phyloP scores from a whole-genome alignment of 2,329 filamentous ascomycete species.

The Cercospora citrullina region DNA sequence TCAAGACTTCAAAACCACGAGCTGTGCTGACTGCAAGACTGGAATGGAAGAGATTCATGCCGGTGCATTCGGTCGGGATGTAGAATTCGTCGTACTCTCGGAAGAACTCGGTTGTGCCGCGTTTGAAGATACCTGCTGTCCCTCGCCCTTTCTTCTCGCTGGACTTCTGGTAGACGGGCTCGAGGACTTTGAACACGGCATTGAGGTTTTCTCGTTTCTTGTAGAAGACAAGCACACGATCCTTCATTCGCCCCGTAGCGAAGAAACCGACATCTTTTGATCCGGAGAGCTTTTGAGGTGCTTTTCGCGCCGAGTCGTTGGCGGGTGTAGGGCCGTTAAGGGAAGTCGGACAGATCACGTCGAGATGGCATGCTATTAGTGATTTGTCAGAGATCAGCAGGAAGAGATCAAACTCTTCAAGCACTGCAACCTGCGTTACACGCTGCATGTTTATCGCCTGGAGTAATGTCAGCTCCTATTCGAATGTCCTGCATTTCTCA shows the following conservation, averaged over 20 bases:
- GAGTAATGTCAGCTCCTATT: constrained; percentile 35
- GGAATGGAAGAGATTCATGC: constrained; percentile 93
- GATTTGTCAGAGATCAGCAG: constrained; percentile 88
- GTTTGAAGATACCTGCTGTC: constrained; percentile 63
- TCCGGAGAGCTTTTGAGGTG: constrained; percentile 85
- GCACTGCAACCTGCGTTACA: constrained; percentile 89
- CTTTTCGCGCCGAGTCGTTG: constrained; percentile 73
- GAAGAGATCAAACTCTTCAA: constrained; percentile 94
- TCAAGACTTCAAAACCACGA: constrained; percentile 93
- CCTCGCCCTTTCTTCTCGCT: constrained; percentile 70
- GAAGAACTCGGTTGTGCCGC: constrained; percentile 88
- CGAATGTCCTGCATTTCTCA: not conserved
- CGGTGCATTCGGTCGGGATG: constrained; percentile 91
- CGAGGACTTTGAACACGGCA: constrained; percentile 92
- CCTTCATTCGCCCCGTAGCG: constrained; percentile 94
- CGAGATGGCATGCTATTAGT: constrained; percentile 89
- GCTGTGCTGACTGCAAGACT: constrained; percentile 89
- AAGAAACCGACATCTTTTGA: constrained; percentile 96
- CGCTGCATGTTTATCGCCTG: constrained; percentile 73
- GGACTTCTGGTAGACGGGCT: constrained; percentile 92
- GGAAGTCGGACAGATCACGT: constrained; percentile 68
- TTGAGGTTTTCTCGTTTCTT: constrained; percentile 87
- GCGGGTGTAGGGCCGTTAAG: constrained; percentile 39
- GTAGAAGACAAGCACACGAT: constrained; percentile 90
- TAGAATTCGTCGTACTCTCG: constrained; percentile 99